These are phyloP conservation scores for Uronychia setigera DNA, from an alignment of 73 alveolate genomes.

Conservation along the genomic window DNA sequence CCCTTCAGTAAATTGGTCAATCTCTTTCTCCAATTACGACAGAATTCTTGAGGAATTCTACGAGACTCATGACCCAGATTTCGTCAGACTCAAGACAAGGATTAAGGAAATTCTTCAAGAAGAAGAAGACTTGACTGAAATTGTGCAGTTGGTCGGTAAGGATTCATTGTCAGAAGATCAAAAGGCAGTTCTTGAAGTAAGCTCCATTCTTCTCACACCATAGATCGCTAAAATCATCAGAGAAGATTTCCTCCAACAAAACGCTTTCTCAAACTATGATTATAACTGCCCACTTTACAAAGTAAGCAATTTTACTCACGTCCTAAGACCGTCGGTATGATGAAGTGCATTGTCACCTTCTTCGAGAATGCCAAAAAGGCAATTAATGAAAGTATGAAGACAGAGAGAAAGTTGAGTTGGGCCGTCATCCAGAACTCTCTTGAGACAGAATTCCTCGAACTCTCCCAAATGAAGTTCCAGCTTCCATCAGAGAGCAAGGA, in stretches of 20 bases:
- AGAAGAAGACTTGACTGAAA: constrained; percentile 98
- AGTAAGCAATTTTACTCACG: too few species aligned
- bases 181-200: constrained; percentile 92
- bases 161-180: constrained; percentile 98
- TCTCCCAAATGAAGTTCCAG: constrained; percentile 84
- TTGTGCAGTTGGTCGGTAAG: constrained; percentile 99
- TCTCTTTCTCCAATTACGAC: constrained; percentile 96
- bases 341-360: constrained; percentile 87
- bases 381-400: constrained; percentile 80
- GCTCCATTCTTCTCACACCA: background rate
- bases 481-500: constrained; percentile 69
- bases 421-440: constrained; percentile 64
- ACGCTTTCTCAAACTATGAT: constrained; percentile 96
- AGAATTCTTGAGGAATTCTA: constrained; percentile 87
- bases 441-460: constrained; percentile 69
- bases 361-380: constrained; percentile 84
- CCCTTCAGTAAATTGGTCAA: constrained; percentile 99
- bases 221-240: constrained; percentile 92
- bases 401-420: constrained; percentile 86
- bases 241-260: constrained; percentile 98
- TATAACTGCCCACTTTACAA: constrained; percentile 95
- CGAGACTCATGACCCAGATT: constrained; percentile 95
- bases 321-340: constrained; percentile 96
- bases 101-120: constrained; percentile 95
- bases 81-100: constrained; percentile 88